Evolutionary conservation across 192 early-diverging fungal genomes (phyloP), one percentile per base, ranked within the genome.

Genomic region (Podochytrium sp.): DNA sequence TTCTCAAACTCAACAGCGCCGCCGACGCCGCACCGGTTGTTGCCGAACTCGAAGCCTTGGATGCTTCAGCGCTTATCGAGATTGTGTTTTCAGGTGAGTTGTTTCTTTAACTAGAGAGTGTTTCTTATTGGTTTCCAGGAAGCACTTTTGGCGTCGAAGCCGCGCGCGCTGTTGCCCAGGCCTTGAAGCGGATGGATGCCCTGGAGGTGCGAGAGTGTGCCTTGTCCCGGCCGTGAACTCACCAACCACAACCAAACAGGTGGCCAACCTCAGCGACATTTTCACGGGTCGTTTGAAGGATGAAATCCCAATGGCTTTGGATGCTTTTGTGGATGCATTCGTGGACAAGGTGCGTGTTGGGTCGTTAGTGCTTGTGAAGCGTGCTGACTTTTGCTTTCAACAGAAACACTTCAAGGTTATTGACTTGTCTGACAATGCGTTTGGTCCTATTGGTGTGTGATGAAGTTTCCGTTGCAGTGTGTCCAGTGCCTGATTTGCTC

Each of bases 371-470:
- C 16, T 65, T 2, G 6, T 25, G 57, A 60, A 30, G 57, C n/a
- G 50, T 23, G 14, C 29, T n/a, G n/a, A n/a, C n/a, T n/a, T n/a
- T n/a, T 7, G 14, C 25, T 39, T 42, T 10, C 41, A 32, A n/a
- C 43, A 52, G 53, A 37, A 77, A 68, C 1, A n/a, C 47, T 41
- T 89, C 29, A 74, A 88, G 55, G 85, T 96, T n/a, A 80, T 90
- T n/a, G 92, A 96, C 80, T 76, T 96, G 25, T 92, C 88, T 5
- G 96, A 99, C 80, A 99, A 99, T 73, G 97, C 97, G n/a, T 99
- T 99, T 84, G 97, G 97, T 23, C 96, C 97, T 20, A 90, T 91
- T 40, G 63, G 63, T 65, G 14, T 1, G 63, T 29, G 52, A 20
- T 6, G 20, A 18, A 0, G 23, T 47, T 43, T 0, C 16, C 47